Percentiles rank a stretch among this genome's conserved stretches.
Conservation (phyloP, 163 green algal species). For the Smithsoniella earleae region DNA sequence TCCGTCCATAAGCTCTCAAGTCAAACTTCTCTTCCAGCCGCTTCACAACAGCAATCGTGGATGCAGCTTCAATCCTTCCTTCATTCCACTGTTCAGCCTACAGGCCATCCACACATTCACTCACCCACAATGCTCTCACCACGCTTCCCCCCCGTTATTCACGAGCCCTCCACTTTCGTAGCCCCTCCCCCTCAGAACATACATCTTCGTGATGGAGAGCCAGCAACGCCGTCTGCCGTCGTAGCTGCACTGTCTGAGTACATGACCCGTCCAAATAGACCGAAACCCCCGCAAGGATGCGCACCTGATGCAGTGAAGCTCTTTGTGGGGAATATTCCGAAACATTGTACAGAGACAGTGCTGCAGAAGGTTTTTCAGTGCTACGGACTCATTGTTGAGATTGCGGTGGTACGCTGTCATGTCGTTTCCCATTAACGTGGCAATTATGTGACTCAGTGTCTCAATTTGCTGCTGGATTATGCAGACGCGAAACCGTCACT, state of each 20-base stretch:
- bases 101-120: neutral
- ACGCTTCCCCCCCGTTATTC: neutral
- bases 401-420: neutral
- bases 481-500: slow-evolving; percentile 44
- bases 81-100: neutral
- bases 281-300: slow-evolving; percentile 45
- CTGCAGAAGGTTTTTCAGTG: slow-evolving; percentile 33
- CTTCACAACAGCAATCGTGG: slow-evolving; percentile 3
- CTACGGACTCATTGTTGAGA: slow-evolving; percentile 10
- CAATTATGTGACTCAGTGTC: neutral
- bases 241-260: slow-evolving; percentile 27
- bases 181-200: neutral
- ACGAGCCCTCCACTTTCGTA: neutral
- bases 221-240: slow-evolving; percentile 15
- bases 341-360: slow-evolving; percentile 49
- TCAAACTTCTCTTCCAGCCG: too few species aligned
- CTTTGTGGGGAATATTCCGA: slow-evolving; percentile 63
- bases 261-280: slow-evolving; percentile 12
- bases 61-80: neutral
- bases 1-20: too few species aligned
- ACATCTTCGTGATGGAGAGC: slow-evolving; percentile 11
- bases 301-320: slow-evolving; percentile 52
- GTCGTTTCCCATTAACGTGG: neutral
- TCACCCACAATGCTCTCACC: neutral
- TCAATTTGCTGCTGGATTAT: slow-evolving; percentile 27